Evolutionary conservation across 2,329 filamentous ascomycete genomes (phyloP).

Genomic region (Sordariomycetes sp.): DNA sequence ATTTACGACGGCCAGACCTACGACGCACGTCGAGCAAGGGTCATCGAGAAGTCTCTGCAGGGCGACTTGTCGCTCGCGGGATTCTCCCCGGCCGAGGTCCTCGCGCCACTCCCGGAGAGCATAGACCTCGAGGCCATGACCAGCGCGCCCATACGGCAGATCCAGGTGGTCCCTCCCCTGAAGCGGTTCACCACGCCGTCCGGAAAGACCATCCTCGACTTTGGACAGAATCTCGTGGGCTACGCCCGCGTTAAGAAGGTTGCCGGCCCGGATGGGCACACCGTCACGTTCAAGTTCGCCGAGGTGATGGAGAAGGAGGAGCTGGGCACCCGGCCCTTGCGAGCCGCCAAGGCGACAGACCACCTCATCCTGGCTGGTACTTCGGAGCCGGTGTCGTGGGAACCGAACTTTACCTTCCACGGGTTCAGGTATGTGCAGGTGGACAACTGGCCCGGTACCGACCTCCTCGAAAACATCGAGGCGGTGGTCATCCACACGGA

Average conservation of each 20-base stretch:
- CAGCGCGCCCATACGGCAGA: not conserved
- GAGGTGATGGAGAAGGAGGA: constrained; percentile 39
- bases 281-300: constrained; percentile 33
- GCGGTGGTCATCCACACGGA: constrained; percentile 34
- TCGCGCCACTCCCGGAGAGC: constrained; percentile 20
- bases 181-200: constrained; percentile 15
- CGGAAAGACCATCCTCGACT: constrained; percentile 37
- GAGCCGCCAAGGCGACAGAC: constrained; percentile 26
- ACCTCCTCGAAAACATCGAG: constrained; percentile 11
- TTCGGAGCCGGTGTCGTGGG: constrained; percentile 15
- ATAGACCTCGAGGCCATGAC: not conserved
- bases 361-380: constrained; percentile 16
- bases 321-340: constrained; percentile 23
- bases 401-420: constrained; percentile 38
- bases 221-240: constrained; percentile 46
- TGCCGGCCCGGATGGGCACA: constrained; percentile 19
- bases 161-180: not conserved
- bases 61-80: constrained; percentile 7
- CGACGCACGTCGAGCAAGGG: constrained; percentile 19
- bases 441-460: constrained; percentile 22
- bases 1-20: constrained; percentile 41
- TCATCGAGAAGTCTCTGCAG: constrained; percentile 5
- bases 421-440: constrained; percentile 38
- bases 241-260: constrained; percentile 24
- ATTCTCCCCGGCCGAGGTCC: constrained; percentile 12